phyloP scores from a whole-genome alignment of 2,329 filamentous ascomycete genomes.

The Penicillium verrucosum region DNA sequence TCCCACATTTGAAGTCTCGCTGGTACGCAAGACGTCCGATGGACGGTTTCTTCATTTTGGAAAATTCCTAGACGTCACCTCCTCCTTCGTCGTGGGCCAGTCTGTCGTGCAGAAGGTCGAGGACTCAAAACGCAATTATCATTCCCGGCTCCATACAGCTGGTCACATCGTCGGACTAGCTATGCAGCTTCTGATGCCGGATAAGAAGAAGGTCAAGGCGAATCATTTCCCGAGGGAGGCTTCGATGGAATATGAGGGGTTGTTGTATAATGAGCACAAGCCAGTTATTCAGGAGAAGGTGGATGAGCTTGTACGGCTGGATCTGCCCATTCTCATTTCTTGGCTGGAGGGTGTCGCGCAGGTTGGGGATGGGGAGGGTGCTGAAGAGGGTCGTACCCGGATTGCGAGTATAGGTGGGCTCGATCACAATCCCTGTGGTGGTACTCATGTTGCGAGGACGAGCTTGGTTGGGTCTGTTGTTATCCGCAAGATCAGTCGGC shows the following conservation, averaged over 20 bases:
- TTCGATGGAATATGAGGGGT: constrained; percentile 28
- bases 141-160: constrained; percentile 32
- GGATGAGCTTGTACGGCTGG: constrained; percentile 23
- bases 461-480: constrained; percentile 22
- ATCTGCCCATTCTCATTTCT: constrained; percentile 22
- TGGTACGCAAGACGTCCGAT: constrained; percentile 26
- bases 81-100: constrained; percentile 15
- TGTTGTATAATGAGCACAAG: constrained; percentile 31
- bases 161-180: constrained; percentile 31
- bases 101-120: constrained; percentile 25
- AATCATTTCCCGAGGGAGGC: constrained; percentile 30
- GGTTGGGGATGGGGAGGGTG: constrained; percentile 16
- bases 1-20: constrained; percentile 21
- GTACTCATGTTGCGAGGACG: constrained; percentile 29
- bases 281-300: constrained; percentile 29
- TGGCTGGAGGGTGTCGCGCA: constrained; percentile 25
- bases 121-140: constrained; percentile 25
- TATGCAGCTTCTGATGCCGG: constrained; percentile 25
- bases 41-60: constrained; percentile 29
- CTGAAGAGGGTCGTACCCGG: constrained; percentile 15
- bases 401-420: constrained; percentile 30
- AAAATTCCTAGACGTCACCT: constrained; percentile 1
- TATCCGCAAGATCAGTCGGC: constrained; percentile 29
- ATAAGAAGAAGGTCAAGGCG: constrained; percentile 30
- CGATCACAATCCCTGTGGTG: constrained; percentile 32